phyloP scores from a whole-genome alignment of 202 grass and related monocot genomes.

The Schoenoplectus triqueter region DNA sequence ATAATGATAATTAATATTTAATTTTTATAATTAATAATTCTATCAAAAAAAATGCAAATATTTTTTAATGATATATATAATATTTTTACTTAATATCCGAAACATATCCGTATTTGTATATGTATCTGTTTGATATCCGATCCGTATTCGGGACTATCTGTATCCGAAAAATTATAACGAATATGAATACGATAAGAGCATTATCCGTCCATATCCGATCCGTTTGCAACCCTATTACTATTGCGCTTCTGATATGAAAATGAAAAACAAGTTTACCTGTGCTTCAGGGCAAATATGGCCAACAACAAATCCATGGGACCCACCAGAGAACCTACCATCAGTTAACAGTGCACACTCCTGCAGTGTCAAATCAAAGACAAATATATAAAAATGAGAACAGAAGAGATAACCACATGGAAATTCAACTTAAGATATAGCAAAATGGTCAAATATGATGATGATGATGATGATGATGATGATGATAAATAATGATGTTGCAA shows the following conservation, averaged over 20 bases:
- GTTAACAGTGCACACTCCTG: conserved; percentile 93
- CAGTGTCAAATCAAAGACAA: conserved; percentile 12
- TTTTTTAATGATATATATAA: no score
- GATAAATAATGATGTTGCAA: neutral
- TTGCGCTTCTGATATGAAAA: neutral
- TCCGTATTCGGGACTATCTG: no score
- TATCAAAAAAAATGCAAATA: no score
- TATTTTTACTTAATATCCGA: no score
- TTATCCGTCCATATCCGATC: no score
- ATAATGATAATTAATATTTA: no score
- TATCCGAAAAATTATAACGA: no score
- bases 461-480: neutral
- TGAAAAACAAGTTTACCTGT: conserved; percentile 57
- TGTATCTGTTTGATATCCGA: no score
- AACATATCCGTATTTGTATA: no score
- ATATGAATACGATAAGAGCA: no score
- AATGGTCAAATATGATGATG: neutral
- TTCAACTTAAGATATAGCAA: neutral
- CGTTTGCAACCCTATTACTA: neutral
- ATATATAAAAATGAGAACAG: neutral
- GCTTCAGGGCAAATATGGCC: conserved; percentile 97
- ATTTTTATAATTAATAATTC: no score
- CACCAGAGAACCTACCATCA: conserved; percentile 97
- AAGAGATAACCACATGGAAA: neutral
- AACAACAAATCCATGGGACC: conserved; percentile 99